Evolutionary conservation across 1,139 yeast genomes (phyloP).

Genomic region (Eremothecium cymbalariae): DNA sequence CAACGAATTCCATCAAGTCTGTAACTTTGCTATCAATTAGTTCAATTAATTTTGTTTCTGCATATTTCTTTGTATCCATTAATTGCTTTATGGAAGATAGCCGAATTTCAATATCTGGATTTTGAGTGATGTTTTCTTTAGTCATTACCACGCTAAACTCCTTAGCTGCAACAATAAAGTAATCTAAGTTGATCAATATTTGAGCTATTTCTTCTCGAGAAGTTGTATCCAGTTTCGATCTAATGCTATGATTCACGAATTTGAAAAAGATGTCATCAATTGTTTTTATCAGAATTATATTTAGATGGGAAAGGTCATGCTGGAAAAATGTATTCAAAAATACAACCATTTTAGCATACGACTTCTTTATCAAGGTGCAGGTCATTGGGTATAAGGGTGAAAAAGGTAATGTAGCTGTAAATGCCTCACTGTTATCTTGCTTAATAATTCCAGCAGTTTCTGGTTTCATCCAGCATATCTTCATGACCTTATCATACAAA

Average conservation of each 20-base stretch:
- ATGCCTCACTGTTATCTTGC: constrained; percentile 35
- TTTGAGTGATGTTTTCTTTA: constrained; percentile 36
- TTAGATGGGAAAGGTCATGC: constrained; percentile 46
- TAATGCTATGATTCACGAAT: constrained; percentile 61
- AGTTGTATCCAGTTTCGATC: constrained; percentile 56
- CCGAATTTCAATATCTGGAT: constrained; percentile 49
- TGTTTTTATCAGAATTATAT: constrained; percentile 47
- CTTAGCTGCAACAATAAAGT: constrained; percentile 53
- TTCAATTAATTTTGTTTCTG: constrained; percentile 75
- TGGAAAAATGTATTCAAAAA: constrained; percentile 54
- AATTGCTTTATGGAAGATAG: constrained; percentile 51
- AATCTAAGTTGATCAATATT: constrained; percentile 78
- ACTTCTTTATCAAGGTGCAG: constrained; percentile 64
- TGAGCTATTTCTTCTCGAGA: constrained; percentile 90
- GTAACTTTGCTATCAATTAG: constrained; percentile 72
- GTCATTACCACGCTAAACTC: constrained; percentile 39
- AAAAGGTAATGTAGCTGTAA: constrained; percentile 80
- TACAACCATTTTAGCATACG: constrained; percentile 51
- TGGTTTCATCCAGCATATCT: constrained; percentile 62
- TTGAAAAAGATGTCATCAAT: constrained; percentile 64
- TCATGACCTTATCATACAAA: constrained; percentile 55
- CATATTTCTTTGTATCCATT: constrained; percentile 54
- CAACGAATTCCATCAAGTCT: constrained; percentile 76
- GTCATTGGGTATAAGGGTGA: constrained; percentile 82
- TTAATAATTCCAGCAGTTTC: constrained; percentile 34